Percentiles rank a stretch among this genome's conserved stretches.
Evolutionary conservation across 495 filamentous ascomycete genomes (phyloP).

Genomic region (Talaromyces ruber): DNA sequence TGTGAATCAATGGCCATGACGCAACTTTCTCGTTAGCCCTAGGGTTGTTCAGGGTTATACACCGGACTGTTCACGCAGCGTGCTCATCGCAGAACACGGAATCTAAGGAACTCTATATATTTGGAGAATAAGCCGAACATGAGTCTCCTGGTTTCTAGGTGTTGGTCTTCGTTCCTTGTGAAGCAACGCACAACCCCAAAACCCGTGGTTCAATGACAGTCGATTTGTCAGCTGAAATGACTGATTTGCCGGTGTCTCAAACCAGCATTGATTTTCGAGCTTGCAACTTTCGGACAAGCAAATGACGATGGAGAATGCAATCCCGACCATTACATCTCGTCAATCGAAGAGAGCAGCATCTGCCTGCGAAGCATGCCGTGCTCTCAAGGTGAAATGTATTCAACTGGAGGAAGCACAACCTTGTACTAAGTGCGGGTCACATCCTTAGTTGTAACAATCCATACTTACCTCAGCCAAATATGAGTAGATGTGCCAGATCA

Average conservation of each 20-base stretch:
- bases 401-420: conserved; percentile 7
- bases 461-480: conserved; percentile 5
- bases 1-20: not conserved
- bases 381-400: conserved; percentile 14
- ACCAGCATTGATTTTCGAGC: not conserved
- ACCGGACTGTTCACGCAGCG: too few relatives aligned
- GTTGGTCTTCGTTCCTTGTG: not conserved
- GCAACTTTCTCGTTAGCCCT: not conserved
- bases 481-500: conserved; percentile 12
- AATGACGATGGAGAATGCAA: not conserved
- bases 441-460: not conserved
- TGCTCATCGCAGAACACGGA: not conserved
- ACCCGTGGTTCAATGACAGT: not conserved
- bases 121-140: not conserved
- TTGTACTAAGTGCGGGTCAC: conserved; percentile 9
- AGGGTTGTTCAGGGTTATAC: not conserved
- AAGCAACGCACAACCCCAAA: not conserved
- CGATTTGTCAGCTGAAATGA: not conserved
- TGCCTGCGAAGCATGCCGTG: conserved; percentile 13
- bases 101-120: not conserved
- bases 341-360: conserved; percentile 2
- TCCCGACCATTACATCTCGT: not conserved
- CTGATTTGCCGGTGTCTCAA: not conserved
- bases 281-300: not conserved
- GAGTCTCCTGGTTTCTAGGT: not conserved